These are phyloP conservation scores for Globomyces sp. DNA, from an alignment of 371 early-diverging fungal genomes.

Conservation along the genomic window DNA sequence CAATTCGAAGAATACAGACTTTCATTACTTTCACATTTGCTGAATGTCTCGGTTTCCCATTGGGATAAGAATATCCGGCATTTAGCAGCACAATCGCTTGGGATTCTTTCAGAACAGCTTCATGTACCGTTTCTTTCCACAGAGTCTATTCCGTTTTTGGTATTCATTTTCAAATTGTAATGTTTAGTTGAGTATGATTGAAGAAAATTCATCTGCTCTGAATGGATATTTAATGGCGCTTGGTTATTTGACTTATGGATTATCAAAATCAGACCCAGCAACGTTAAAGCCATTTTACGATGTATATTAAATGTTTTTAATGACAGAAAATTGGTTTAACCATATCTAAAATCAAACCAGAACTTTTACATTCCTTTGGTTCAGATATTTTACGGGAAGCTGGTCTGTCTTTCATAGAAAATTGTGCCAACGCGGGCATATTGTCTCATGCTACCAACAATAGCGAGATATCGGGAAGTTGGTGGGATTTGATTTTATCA, in stretches of 20 bases:
- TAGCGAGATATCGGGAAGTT: neutral
- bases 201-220: neutral
- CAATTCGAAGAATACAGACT: conserved; percentile 72
- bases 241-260: neutral
- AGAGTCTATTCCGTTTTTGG: neutral
- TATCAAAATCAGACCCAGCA: neutral
- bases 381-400: conserved; percentile 44
- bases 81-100: conserved; percentile 70
- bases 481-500: neutral
- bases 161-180: neutral
- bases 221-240: neutral
- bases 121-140: neutral
- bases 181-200: neutral
- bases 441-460: conserved; percentile 32
- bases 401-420: neutral
- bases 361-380: conserved; percentile 65
- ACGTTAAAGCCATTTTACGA: neutral
- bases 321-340: neutral
- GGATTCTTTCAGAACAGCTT: conserved; percentile 18
- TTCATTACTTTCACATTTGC: conserved; percentile 70
- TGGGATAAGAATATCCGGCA: conserved; percentile 86
- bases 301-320: neutral
- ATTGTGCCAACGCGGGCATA: conserved; percentile 24
- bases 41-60: conserved; percentile 62
- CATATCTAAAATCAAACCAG: conserved; percentile 3